Base-by-base conservation (phyloP, 345 rosid species). In the Eutrema japonicum region DNA sequence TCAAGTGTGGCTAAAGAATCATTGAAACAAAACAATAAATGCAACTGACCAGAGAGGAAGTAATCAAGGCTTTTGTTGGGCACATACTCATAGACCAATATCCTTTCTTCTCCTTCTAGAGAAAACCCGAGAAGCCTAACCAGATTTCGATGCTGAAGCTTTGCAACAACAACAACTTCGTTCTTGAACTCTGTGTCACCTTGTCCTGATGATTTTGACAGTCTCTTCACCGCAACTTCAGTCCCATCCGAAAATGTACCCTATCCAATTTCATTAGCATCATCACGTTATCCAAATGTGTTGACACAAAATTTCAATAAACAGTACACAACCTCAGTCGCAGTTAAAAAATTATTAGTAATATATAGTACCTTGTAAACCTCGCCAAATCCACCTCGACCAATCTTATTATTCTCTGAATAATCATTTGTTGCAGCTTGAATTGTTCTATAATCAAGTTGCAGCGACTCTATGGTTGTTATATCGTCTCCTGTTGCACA, bases 301-400 rank as follows among this genome's bases (percentile, higher is more conserved):
- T 30, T 58, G 12, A 6, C 11, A 5, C 6, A 26, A 65, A 26
- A 1, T 9, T 41, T 56, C 9, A 66, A 37, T n/a, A 40, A 2
- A 57, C 32, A 12, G 1, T 16, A 32, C 26, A 14, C 35, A 51
- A 27, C 8, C 11, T 62, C 22, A 32, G 11, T 16, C 16, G 42
- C 13, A 26, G 29, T 40, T 14, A 9, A 8, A 45, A 30, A 54
- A 45, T 32, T 54, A 27, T 16, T 16, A 16, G 16, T 16, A 16
- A 16, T 16, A 16, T 16, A 4, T 52, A 26, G 7, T 54, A 86
- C 92, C 90, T 78, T 80, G 82, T 77, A 89, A 78, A 91, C 91
- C 22, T 48, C 83, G 10, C 95, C 88, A 55, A 88, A 88, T 50
- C 90, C 97, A 45, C 95, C 95, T 75, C 54, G 75, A 36, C 95